Evolutionary conservation across 306 rosid species (phyloP).

Genomic region (Castanopsis chinensis): DNA sequence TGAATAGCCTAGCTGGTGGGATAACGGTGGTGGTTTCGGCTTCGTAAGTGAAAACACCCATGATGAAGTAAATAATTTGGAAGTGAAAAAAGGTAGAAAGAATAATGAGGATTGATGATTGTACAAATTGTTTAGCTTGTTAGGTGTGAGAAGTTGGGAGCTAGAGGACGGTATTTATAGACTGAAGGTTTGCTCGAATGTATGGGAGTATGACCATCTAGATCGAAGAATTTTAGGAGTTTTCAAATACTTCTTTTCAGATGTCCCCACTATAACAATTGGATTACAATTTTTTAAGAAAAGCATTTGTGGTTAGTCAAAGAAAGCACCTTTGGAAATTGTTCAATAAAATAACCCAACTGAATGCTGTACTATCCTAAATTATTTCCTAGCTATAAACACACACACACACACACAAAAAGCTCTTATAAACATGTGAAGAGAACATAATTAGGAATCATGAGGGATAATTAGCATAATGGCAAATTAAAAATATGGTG

Average conservation of each 20-base stretch:
- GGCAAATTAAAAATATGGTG: too few species aligned
- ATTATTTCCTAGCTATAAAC: too few species aligned
- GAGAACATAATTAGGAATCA: too few species aligned
- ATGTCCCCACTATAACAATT: not conserved
- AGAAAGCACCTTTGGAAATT: too few species aligned
- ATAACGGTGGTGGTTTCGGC: conserved; percentile 32
- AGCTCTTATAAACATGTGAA: too few species aligned
- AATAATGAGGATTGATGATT: not conserved
- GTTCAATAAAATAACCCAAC: too few species aligned
- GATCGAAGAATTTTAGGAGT: not conserved
- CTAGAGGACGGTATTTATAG: not conserved
- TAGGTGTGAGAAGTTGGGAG: not conserved
- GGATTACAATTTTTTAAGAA: too few species aligned
- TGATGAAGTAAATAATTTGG: not conserved
- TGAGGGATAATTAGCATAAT: too few species aligned
- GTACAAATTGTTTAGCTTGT: not conserved
- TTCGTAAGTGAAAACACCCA: conserved; percentile 46
- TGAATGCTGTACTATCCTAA: too few species aligned
- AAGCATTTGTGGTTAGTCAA: too few species aligned
- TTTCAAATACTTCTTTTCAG: not conserved
- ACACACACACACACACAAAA: too few species aligned
- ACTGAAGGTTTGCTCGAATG: not conserved
- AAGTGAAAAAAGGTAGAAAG: not conserved
- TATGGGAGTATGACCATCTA: not conserved
- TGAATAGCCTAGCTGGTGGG: conserved; percentile 45